Conservation (phyloP, 176 grass and related monocot genomes). For the Urochloa ruziziensis region DNA sequence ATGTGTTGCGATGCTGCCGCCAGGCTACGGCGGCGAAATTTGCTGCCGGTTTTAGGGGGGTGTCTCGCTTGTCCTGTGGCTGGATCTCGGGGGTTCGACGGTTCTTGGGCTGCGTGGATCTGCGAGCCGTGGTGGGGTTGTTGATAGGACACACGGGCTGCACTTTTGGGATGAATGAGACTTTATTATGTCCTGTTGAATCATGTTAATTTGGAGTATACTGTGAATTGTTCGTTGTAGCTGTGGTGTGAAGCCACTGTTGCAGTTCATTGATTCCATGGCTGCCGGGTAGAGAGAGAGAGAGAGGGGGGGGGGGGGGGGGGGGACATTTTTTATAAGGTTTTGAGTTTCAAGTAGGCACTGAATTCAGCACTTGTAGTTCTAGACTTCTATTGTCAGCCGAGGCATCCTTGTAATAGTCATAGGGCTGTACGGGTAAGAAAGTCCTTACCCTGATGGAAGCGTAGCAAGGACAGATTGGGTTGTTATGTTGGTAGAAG, state of each 20-base stretch:
- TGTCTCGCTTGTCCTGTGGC: background rate
- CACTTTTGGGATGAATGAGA: background rate
- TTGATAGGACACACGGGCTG: background rate
- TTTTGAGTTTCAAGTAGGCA: background rate
- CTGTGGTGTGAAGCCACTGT: background rate
- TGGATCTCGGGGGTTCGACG: background rate
- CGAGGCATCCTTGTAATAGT: background rate
- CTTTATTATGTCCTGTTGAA: background rate
- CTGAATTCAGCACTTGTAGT: background rate
- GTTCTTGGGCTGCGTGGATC: background rate
- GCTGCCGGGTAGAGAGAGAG: too few relatives aligned
- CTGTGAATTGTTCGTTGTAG: background rate
- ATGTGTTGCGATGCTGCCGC: background rate
- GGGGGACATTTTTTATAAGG: background rate
- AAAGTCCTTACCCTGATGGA: background rate
- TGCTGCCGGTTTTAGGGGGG: background rate
- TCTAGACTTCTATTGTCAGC: background rate
- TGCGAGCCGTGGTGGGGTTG: background rate
- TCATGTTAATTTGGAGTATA: background rate
- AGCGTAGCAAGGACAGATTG: background rate
- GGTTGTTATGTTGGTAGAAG: conserved; percentile 1
- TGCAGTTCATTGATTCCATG: background rate
- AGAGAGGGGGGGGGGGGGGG: too few relatives aligned
- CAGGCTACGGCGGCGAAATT: background rate
- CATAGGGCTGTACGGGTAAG: background rate